phyloP scores from a whole-genome alignment of 179 eudicot species.

The Corrigiola litoralis region DNA sequence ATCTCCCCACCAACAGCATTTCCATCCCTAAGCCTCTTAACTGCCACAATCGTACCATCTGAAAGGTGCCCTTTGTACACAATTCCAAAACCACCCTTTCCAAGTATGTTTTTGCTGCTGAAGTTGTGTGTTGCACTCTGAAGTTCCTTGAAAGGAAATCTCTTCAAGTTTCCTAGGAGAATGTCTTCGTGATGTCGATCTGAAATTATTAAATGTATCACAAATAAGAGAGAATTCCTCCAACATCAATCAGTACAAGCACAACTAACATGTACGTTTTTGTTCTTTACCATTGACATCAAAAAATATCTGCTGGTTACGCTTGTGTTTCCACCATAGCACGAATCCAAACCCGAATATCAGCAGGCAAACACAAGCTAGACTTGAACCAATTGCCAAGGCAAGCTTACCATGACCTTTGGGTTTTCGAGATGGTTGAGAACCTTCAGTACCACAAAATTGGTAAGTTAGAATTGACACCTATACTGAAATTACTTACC shows the following conservation, averaged over 20 bases:
- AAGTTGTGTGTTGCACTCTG: conserved; percentile 70
- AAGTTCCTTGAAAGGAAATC: conserved; percentile 63
- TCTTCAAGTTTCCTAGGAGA: conserved; percentile 67
- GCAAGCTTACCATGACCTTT: conserved; percentile 61
- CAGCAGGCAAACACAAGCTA: conserved; percentile 69
- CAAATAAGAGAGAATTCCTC: too few relatives aligned
- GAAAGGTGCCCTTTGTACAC: conserved; percentile 73
- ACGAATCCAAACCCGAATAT: conserved; percentile 58
- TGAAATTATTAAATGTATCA: conserved; percentile 27
- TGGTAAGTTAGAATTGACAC: not conserved
- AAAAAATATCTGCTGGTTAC: conserved; percentile 65
- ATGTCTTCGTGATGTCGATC: conserved; percentile 67
- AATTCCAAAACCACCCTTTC: conserved; percentile 86
- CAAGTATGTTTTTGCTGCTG: conserved; percentile 75
- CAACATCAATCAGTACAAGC: not conserved
- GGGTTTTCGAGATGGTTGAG: conserved; percentile 37
- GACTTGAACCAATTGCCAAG: conserved; percentile 71
- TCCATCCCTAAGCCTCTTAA: conserved; percentile 78
- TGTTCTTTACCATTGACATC: conserved; percentile 56
- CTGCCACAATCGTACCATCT: conserved; percentile 76
- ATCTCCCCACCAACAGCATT: conserved; percentile 67
- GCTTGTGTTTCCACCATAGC: conserved; percentile 69
- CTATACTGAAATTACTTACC: not conserved
- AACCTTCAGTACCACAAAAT: conserved; percentile 29
- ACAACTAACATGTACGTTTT: not conserved